These are phyloP conservation scores for Trichocladium uniseriatum DNA, from an alignment of 495 filamentous ascomycete genomes.

Conservation along the genomic window DNA sequence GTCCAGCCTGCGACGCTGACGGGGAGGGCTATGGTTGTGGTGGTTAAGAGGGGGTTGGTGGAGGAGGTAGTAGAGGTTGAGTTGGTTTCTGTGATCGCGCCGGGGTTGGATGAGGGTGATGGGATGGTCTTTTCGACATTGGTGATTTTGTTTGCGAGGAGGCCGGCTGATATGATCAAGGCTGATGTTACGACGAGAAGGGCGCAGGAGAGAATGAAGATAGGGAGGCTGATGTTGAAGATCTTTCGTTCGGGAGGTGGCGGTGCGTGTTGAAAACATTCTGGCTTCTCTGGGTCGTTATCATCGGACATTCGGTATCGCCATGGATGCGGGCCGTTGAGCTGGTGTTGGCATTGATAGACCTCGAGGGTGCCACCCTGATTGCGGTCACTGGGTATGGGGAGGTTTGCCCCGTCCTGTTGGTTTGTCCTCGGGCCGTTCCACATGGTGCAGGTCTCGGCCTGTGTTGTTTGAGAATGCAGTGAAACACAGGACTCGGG, in stretches of 20 bases:
- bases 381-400: conserved; percentile 4
- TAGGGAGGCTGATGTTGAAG: not conserved
- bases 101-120: not conserved
- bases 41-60: not conserved
- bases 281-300: not conserved
- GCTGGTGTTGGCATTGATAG: not conserved
- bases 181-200: not conserved
- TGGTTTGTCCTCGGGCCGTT: not conserved
- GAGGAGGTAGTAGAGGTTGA: not conserved
- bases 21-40: too few species aligned
- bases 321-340: not conserved
- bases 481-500: too few species aligned
- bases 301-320: not conserved
- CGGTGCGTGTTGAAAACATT: not conserved
- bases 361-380: not conserved
- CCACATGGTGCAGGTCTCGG: not conserved
- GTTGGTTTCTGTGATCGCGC: not conserved
- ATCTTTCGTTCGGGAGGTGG: not conserved
- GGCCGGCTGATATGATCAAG: not conserved
- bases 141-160: not conserved
- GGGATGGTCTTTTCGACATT: not conserved
- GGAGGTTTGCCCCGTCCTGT: not conserved
- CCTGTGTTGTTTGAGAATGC: too few species aligned
- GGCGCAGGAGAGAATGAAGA: not conserved
- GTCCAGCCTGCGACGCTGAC: not conserved